These are phyloP conservation scores for Hyaloscypha hepaticicola DNA, from an alignment of 495 filamentous ascomycete genomes.

Conservation along the genomic window DNA sequence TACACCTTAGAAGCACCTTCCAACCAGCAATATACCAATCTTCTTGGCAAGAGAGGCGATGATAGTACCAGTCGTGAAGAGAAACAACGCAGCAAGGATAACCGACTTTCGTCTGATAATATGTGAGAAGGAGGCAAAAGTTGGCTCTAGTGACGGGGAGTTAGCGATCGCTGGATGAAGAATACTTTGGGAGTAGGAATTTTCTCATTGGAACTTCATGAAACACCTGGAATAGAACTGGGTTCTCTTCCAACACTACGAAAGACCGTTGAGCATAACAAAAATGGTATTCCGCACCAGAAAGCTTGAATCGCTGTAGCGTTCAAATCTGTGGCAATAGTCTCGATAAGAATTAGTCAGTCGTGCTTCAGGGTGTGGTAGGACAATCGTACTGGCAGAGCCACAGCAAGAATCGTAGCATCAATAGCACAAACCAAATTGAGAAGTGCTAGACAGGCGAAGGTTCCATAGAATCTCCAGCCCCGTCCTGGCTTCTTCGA, in stretches of 20 bases:
- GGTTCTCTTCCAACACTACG: too few species aligned
- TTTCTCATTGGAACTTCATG: too few species aligned
- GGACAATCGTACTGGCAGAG: conserved; percentile 18
- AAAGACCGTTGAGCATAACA: conserved; percentile 49
- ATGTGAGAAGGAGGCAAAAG: conserved; percentile 48
- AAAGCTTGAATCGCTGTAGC: conserved; percentile 57
- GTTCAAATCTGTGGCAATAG: conserved; percentile 38
- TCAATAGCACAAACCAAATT: conserved; percentile 29
- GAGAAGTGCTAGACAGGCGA: conserved; percentile 20
- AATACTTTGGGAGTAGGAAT: too few species aligned
- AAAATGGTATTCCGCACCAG: conserved; percentile 52
- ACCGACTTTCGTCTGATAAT: conserved; percentile 48
- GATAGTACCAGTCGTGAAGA: conserved; percentile 59
- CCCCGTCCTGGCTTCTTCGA: background rate
- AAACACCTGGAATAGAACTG: too few species aligned
- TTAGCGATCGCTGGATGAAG: too few species aligned
- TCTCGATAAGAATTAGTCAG: conserved; percentile 9
- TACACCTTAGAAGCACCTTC: conserved; percentile 65
- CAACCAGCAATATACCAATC: conserved; percentile 58
- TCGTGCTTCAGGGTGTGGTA: background rate
- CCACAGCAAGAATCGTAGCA: conserved; percentile 25
- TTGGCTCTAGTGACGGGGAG: conserved; percentile 36
- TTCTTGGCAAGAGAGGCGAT: conserved; percentile 56
- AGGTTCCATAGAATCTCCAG: conserved; percentile 23
- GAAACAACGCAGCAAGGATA: conserved; percentile 48